A percentile compares a stretch with the other conserved stretches of the same genome.
These are phyloP conservation scores for Imleria badia DNA, from an alignment of 768 basidiomycete species.

Conservation along the genomic window DNA sequence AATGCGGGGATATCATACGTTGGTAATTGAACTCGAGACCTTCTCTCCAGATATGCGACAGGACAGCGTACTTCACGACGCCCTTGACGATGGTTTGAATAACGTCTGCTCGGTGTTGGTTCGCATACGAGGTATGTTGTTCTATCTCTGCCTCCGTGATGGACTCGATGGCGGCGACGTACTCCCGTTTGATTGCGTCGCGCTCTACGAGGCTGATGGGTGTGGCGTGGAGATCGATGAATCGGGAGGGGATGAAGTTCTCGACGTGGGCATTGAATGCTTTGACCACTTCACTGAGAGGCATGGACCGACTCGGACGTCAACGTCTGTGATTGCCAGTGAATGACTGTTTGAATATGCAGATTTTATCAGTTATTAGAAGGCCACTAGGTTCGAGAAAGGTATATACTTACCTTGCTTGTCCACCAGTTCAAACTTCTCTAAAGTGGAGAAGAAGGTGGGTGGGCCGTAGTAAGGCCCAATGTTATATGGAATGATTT, in stretches of 20 bases:
- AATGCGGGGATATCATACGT: background rate
- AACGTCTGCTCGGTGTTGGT: conserved; percentile 1
- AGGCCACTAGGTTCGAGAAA: too few relatives aligned
- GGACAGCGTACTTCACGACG: conserved; percentile 2
- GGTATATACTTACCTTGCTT: too few relatives aligned
- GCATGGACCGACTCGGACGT: background rate
- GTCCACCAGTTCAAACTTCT: too few relatives aligned
- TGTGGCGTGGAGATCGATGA: background rate
- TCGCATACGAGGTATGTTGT: background rate
- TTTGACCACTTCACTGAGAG: conserved; percentile 1
- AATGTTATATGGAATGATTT: too few relatives aligned
- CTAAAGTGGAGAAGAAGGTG: too few relatives aligned
- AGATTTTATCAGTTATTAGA: too few relatives aligned
- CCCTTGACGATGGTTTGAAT: background rate
- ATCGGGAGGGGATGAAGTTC: background rate
- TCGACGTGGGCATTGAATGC: conserved; percentile 1
- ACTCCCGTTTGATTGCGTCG: background rate
- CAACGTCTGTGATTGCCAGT: too few relatives aligned
- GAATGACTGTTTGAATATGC: too few relatives aligned
- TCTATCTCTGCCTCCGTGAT: conserved; percentile 9
- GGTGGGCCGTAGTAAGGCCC: too few relatives aligned
- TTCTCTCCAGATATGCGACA: conserved; percentile 1
- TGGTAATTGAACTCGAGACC: background rate
- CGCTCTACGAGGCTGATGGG: background rate
- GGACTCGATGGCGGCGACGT: background rate